Evolutionary conservation across 345 rosid genomes (phyloP).

Genomic region (Turnera subulata): DNA sequence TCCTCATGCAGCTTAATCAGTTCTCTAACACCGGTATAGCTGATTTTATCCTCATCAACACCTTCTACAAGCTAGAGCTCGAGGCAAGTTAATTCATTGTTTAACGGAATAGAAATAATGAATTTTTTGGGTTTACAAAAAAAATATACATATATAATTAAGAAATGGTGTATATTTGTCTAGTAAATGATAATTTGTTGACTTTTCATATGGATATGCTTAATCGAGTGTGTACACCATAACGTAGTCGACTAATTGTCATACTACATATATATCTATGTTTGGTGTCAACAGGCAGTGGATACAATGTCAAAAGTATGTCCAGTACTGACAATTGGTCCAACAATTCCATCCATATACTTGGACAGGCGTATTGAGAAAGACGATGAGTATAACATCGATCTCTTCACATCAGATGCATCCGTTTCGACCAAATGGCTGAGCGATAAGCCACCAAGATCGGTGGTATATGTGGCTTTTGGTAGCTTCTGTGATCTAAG

Average conservation of each 20-base stretch:
- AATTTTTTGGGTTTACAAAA: no score
- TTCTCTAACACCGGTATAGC: constrained; percentile 20
- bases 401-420: constrained; percentile 34
- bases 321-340: constrained; percentile 50
- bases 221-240: no score
- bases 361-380: constrained; percentile 41
- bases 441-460: constrained; percentile 33
- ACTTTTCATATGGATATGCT: no score
- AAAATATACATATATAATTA: no score
- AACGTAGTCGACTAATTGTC: no score
- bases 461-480: constrained; percentile 61
- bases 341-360: constrained; percentile 61
- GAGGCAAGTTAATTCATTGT: constrained; percentile 9
- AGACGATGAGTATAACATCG: constrained; percentile 46
- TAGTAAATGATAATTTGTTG: no score
- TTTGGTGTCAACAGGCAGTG: constrained; percentile 26
- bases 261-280: no score
- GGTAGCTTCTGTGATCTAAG: constrained; percentile 54
- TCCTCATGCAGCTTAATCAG: constrained; percentile 10
- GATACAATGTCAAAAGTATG: constrained; percentile 40
- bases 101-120: no score
- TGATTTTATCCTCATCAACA: constrained; percentile 21
- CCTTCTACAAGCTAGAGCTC: constrained; percentile 20
- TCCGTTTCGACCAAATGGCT: constrained; percentile 41
- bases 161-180: no score